These are phyloP conservation scores for Collariella sp. DNA, from an alignment of 495 filamentous ascomycete species.

Conservation along the genomic window DNA sequence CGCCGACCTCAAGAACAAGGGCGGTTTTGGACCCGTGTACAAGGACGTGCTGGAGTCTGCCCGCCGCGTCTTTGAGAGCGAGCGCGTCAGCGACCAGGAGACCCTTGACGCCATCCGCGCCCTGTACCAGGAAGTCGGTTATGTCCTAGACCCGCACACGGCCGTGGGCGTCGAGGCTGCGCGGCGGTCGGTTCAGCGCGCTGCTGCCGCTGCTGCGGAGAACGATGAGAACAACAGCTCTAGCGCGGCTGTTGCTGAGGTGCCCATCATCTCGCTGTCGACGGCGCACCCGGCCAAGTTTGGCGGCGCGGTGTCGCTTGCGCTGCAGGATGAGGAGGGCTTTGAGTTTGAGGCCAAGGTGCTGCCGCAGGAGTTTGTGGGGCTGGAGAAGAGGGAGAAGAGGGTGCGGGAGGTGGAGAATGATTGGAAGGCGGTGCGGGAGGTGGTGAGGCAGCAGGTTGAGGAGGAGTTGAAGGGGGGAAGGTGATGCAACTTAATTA, in stretches of 20 bases:
- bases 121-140: conserved; percentile 54
- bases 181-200: conserved; percentile 56
- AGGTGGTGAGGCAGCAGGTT: conserved; percentile 48
- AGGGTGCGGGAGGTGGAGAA: conserved; percentile 48
- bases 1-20: conserved; percentile 61
- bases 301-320: conserved; percentile 63
- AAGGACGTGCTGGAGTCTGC: conserved; percentile 56
- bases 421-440: conserved; percentile 43
- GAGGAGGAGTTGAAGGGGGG: conserved; percentile 39
- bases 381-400: conserved; percentile 56
- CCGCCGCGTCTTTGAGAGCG: conserved; percentile 63
- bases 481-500: not conserved
- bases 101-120: conserved; percentile 64
- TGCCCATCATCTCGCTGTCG: conserved; percentile 57
- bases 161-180: conserved; percentile 76
- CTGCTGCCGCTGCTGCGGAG: too few species aligned
- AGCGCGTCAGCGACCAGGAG: conserved; percentile 71
- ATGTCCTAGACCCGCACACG: conserved; percentile 87
- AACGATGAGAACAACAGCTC: too few species aligned
- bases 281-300: conserved; percentile 97
- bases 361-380: conserved; percentile 69
- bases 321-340: conserved; percentile 53
- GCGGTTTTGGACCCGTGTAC: conserved; percentile 69
- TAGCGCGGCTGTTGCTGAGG: conserved; percentile 38
- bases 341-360: conserved; percentile 66